Base-by-base conservation (phyloP, 2,329 filamentous ascomycete species). In the Talaromyces sp. region DNA sequence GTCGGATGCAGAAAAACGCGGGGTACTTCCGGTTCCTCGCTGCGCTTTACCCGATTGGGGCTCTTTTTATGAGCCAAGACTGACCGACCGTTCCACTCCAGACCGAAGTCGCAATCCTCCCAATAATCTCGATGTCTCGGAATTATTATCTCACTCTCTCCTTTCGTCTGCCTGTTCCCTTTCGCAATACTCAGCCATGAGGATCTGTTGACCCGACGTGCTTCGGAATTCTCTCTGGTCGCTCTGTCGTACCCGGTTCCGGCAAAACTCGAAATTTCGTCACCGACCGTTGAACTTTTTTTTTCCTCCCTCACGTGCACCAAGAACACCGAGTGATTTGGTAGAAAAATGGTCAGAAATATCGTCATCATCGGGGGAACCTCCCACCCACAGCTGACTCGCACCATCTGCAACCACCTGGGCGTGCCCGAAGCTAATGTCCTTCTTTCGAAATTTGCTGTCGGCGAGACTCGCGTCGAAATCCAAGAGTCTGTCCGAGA, bases 401-500 rank as follows among this genome's bases (percentile, higher is more conserved):
- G 96, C 70, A 90, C 84, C 64, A 91, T 99, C 73, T 96, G 91
- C 84, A 89, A 89, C 70, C 89, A 92, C 68, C 88, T 99, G 63
- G 91, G 93, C 69, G 87, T 99, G 60, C 89, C 92, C n/a, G 83
- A 87, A 23, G 91, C 92, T 68, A 89, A 92, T 72, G 89, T 94
- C 68, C 87, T 93, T 64, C 87, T 98, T 56, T 86, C 83, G 73
- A 97, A 97, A 80, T 99, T 99, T 81, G 91, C 92, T 34, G 92
- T 95, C 58, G 95, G 95, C 68, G 95, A 98, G 81, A 96, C 91
- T 68, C 88, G 94, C 60, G 94, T 96, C 65, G 95, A 98, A 78
- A 96, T 99, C 72, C 86, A 93, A 75, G 95, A 99, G 78, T 96
- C 92, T 14, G 95, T 99, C 57, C 90, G 95, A 69, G 95, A 91